phyloP scores from a whole-genome alignment of 108 stramenopile species.

The Seminavis robusta region DNA sequence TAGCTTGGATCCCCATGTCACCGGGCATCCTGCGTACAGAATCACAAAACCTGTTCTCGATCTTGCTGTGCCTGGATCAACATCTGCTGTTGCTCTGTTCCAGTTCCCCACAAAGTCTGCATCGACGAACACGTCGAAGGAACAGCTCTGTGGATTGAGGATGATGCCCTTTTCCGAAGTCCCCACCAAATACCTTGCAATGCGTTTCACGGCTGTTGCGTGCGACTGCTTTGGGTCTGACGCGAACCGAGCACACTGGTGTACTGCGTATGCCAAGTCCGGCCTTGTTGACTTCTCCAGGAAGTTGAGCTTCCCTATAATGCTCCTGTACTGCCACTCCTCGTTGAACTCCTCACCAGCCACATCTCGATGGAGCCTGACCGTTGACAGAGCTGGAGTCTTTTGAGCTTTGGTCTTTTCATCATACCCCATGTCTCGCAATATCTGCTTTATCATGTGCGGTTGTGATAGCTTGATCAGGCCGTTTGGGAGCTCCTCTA shows the following conservation, averaged over 20 bases:
- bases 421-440: conserved; percentile 1
- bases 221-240: conserved; percentile 17
- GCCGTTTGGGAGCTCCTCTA: conserved; percentile 8
- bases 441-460: conserved; percentile 22
- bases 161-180: conserved; percentile 27
- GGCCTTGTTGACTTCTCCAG: conserved; percentile 21
- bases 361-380: conserved; percentile 1
- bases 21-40: conserved; percentile 9
- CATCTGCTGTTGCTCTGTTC: not conserved
- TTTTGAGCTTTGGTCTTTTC: not conserved
- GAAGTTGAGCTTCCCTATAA: conserved; percentile 32
- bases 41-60: conserved; percentile 12
- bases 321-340: conserved; percentile 20
- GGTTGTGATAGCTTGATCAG: conserved; percentile 21
- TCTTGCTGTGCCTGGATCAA: conserved; percentile 7
- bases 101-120: conserved; percentile 16
- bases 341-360: not conserved
- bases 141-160: conserved; percentile 10
- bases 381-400: conserved; percentile 7
- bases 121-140: conserved; percentile 39
- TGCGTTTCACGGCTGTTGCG: conserved; percentile 15
- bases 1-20: conserved; percentile 13
- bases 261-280: conserved; percentile 21
- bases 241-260: conserved; percentile 21
- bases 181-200: conserved; percentile 16